Base-by-base conservation (phyloP, 139 green algal species). In the Ettlia oleoabundans region DNA sequence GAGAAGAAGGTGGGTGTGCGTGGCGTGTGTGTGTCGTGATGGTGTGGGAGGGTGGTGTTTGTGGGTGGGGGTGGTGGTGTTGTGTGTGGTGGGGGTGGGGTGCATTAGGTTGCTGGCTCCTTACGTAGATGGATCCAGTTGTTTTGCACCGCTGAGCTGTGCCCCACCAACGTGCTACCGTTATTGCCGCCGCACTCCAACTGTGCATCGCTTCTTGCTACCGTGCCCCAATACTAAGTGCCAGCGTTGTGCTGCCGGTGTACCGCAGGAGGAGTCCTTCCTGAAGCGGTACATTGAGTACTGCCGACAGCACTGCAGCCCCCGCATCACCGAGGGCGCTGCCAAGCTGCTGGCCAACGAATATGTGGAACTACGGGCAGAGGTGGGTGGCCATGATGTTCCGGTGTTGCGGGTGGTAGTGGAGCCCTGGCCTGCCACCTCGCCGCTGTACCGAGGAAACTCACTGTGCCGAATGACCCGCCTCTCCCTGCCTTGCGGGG, bases 281-380 rank as follows among this genome's bases (percentile, higher is more conserved):
- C 87, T 97, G 42, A 94, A 94, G 85, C 94, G 96, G 40, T 99
- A 98, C 91, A 92, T 99, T 71, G 92, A 98, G 85, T 99, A 95
- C 87, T 93, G 84, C 80, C 92, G 95, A 38, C 84, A 71, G 26
- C 82, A 91, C 65, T 96, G 90, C 86, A 91, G 86, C 3, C 96
- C 96, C 5, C 90, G 95, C 8, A 85, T 99, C 24, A 89, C 89
- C 2, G 90, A 95, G 41, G 65, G 70, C 1, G 95, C 95, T 1
- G 84, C 90, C 0, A 66, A 83, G 69, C 73, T 88, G 47, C 90
- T 99, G 62, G 88, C 94, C 32, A 85, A 79, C 52, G 92, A 96
- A 77, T 99, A 98, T 82, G 93, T 98, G 33, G 89, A 95, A 68
- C 94, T 99, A 74, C 89, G 96, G 1, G 84, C 91, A 32, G 89